These are phyloP conservation scores for Wallacemonas sp. DNA, from an alignment of 208 protist genomes.

Conservation along the genomic window DNA sequence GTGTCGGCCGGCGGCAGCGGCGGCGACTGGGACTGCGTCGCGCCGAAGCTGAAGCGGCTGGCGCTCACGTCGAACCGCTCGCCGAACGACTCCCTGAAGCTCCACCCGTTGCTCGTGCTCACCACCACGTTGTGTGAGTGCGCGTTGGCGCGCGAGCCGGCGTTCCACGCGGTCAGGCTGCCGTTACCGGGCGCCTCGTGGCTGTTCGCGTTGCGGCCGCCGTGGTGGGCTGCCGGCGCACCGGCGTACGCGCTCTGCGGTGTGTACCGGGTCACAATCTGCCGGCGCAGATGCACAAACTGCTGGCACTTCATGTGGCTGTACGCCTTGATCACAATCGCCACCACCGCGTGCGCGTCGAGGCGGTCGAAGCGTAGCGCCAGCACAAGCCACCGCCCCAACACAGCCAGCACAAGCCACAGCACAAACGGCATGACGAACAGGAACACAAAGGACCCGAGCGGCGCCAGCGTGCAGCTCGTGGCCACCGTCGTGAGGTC, in stretches of 20 bases:
- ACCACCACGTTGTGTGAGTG: not conserved
- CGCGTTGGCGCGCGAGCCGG: not conserved
- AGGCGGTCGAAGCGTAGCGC: conserved; percentile 18
- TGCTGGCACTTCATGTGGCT: conserved; percentile 22
- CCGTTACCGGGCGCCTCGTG: not conserved
- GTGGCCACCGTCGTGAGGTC: conserved; percentile 19
- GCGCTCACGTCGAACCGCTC: not conserved
- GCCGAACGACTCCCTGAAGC: not conserved
- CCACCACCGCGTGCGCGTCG: conserved; percentile 16
- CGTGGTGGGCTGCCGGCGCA: not conserved
- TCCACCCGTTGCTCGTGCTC: not conserved
- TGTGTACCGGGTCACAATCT: not conserved
- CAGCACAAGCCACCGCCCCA: conserved; percentile 19
- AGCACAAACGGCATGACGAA: conserved; percentile 19
- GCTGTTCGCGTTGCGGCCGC: not conserved
- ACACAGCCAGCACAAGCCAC: conserved; percentile 17
- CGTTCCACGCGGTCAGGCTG: not conserved
- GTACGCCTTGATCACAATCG: conserved; percentile 25
- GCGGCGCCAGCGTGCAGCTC: conserved; percentile 18
- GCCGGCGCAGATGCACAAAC: conserved; percentile 11
- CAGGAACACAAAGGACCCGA: conserved; percentile 17
- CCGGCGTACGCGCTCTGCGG: not conserved
- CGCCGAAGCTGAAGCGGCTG: not conserved
- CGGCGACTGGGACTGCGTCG: not conserved
- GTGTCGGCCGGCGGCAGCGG: too few species aligned